Evolutionary conservation across 2,329 filamentous ascomycete genomes (phyloP), one percentile per base, ranked within the genome.

Genomic region (Cercospora sesami): DNA sequence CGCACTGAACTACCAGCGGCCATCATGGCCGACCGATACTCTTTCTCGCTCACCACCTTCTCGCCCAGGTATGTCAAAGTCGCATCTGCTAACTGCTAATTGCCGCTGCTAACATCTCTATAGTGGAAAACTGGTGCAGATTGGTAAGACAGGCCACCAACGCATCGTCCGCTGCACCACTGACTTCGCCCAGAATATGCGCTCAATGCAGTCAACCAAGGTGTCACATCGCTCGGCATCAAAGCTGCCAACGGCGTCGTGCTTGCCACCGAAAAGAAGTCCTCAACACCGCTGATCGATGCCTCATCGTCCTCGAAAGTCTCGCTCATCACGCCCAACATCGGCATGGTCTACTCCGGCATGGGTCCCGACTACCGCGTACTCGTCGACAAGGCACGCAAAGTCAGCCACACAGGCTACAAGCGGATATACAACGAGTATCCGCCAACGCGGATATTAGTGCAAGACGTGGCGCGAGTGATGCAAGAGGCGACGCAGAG

Each of bases 401-500:
- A 98, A 83, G 95, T 97, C 74, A 97, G 94, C 66, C 95, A 99
- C 84, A 96, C 95, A 59, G 91, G 90, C 81, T 99, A 99, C 89
- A 99, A 99, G 89, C 93, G 95, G 81, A 94, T 99, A 85, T 99
- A 99, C 86, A 99, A 99, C 84, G 95, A 99, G 84, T 99, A 99
- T 84, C 95, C 95, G n/a, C 95, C 95, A 5, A 99, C 95, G 66
- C 90, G 95, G 81, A 99, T 99, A 90, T 88, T 99, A 83, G 95
- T 99, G 66, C 95, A 99, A 83, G 95, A 99, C 78, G 94, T 99
- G 67, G 95, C 95, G 68, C 89, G 93, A 72, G 94, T 98, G 74
- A 97, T 99, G 90, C 95, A 99, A 83, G 95, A 99, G 83, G 95
- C 95, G 69, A 99, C 95, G 69, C 95, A 99, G 82, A 97, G 93